Evolutionary conservation across 2,329 filamentous ascomycete species (phyloP).

Genomic region (Blumeria graminis): DNA sequence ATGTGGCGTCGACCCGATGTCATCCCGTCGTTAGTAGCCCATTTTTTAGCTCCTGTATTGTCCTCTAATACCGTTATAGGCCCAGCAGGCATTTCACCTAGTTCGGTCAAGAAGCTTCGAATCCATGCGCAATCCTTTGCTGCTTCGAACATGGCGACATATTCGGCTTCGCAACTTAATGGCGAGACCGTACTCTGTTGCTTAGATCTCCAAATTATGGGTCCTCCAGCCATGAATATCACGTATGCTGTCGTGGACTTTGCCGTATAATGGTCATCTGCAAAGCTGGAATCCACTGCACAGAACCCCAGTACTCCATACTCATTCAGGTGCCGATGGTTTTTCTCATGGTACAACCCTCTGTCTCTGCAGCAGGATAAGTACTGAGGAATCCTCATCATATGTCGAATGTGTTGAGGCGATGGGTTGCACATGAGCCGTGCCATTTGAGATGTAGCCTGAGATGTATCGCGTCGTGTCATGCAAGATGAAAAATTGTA

Average conservation of each 20-base stretch:
- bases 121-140: constrained; percentile 1
- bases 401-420: not conserved
- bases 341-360: not conserved
- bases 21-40: not conserved
- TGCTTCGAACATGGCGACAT: not conserved
- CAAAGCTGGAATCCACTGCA: not conserved
- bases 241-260: not conserved
- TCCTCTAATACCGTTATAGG: not conserved
- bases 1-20: not conserved
- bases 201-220: not conserved
- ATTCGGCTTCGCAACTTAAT: not conserved
- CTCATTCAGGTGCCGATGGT: not conserved
- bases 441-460: too few relatives aligned
- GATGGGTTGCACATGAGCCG: not conserved
- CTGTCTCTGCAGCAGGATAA: not conserved
- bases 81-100: not conserved
- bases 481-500: not conserved
- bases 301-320: not conserved
- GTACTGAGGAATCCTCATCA: not conserved
- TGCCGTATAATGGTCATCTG: not conserved
- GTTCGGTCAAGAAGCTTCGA: not conserved
- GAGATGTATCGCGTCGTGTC: not conserved
- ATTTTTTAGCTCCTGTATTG: not conserved
- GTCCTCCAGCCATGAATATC: not conserved
- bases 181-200: not conserved